Conservation (phyloP, 345 rosid genomes). For the Rhizophora mangle region DNA sequence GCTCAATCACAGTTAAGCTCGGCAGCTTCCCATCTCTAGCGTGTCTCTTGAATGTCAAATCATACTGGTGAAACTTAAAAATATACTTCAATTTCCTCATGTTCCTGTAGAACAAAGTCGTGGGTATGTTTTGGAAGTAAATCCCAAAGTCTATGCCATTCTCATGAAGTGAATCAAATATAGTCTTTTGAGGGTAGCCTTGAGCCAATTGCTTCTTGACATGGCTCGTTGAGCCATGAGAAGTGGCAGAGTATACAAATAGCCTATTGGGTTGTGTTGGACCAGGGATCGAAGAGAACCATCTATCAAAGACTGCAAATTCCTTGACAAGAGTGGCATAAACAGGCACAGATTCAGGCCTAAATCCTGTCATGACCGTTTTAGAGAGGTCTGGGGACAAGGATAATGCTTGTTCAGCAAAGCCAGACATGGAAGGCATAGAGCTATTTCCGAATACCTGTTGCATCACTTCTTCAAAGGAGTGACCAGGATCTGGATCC, state of each 20-base stretch:
- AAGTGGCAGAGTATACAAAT: slow-evolving; percentile 85
- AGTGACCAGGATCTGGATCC: slow-evolving; percentile 98
- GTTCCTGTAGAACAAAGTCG: slow-evolving; percentile 79
- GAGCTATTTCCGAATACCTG: slow-evolving; percentile 77
- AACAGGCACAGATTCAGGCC: slow-evolving; percentile 69
- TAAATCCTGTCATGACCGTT: slow-evolving; percentile 83
- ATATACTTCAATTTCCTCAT: slow-evolving; percentile 79
- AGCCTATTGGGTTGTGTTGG: slow-evolving; percentile 96
- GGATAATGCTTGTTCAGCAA: slow-evolving; percentile 83
- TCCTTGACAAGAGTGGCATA: slow-evolving; percentile 59
- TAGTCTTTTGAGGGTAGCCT: slow-evolving; percentile 90
- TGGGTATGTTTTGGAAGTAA: slow-evolving; percentile 77
- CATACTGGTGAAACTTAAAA: slow-evolving; percentile 61
- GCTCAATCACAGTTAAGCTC: slow-evolving; percentile 74
- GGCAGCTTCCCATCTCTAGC: slow-evolving; percentile 75
- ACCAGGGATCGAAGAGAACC: slow-evolving; percentile 97
- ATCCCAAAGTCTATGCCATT: slow-evolving; percentile 63
- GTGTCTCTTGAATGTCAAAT: slow-evolving; percentile 60
- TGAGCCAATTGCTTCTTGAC: slow-evolving; percentile 63
- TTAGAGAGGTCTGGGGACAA: slow-evolving; percentile 67
- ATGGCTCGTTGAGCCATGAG: slow-evolving; percentile 93
- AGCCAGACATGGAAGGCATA: slow-evolving; percentile 84
- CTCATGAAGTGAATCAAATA: slow-evolving; percentile 82
- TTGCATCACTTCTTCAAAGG: slow-evolving; percentile 75
- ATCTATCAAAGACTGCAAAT: slow-evolving; percentile 81